phyloP scores from a whole-genome alignment of 805 yeast species.

The Monosporozyma unispora region DNA sequence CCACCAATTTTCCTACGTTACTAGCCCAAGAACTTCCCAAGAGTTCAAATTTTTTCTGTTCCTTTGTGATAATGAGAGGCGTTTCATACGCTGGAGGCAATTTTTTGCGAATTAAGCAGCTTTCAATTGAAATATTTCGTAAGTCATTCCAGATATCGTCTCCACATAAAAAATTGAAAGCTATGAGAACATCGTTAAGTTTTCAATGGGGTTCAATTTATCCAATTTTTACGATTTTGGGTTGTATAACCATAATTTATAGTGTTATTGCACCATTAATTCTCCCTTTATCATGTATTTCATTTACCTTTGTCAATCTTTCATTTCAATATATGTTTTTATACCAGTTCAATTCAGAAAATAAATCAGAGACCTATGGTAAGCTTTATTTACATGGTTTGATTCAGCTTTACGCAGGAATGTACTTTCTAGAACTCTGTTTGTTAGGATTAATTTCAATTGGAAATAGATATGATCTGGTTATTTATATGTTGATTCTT shows the following conservation, averaged over 20 bases:
- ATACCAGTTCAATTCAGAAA: conserved; percentile 43
- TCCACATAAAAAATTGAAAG: conserved; percentile 47
- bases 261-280: conserved; percentile 75
- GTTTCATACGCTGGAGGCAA: conserved; percentile 67
- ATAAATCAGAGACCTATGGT: conserved; percentile 60
- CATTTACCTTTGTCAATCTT: conserved; percentile 47
- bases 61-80: conserved; percentile 67
- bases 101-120: conserved; percentile 48
- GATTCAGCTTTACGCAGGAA: conserved; percentile 68
- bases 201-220: conserved; percentile 72
- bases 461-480: conserved; percentile 40
- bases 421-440: conserved; percentile 73
- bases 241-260: conserved; percentile 70
- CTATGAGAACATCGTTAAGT: conserved; percentile 37
- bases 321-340: conserved; percentile 65
- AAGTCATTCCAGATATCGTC: conserved; percentile 40
- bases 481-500: conserved; percentile 40
- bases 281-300: conserved; percentile 46
- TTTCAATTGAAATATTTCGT: conserved; percentile 34
- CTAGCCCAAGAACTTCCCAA: conserved; percentile 76
- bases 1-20: conserved; percentile 61
- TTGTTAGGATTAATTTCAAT: conserved; percentile 67
- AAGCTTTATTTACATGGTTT: conserved; percentile 64
- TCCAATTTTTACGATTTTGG: conserved; percentile 69
- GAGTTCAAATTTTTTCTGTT: conserved; percentile 78